Evolutionary conservation across 257 asterid genomes (phyloP).

Genomic region (Craterostigma plantagineum): DNA sequence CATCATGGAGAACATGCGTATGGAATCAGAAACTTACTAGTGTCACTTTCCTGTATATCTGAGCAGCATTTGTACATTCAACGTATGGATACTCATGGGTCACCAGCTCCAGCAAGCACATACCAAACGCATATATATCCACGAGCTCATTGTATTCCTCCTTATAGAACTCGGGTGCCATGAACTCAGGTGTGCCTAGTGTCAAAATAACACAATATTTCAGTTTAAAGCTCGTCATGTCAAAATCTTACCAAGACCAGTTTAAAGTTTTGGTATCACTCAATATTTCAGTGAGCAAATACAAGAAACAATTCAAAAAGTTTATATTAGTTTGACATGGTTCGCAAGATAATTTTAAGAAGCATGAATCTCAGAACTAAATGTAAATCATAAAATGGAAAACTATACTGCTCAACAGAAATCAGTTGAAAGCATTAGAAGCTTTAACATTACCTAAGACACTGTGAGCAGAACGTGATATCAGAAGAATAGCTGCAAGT

Average conservation of each 20-base stretch:
- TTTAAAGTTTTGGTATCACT: too few species aligned
- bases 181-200: constrained; percentile 5
- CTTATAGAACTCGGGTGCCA: constrained; percentile 4
- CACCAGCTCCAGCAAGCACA: constrained; percentile 4
- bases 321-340: too few species aligned
- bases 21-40: constrained; percentile 16
- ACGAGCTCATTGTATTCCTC: constrained; percentile 3
- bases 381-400: background rate
- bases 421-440: too few species aligned
- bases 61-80: constrained; percentile 16
- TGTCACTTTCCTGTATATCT: constrained; percentile 42
- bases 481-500: background rate
- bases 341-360: too few species aligned
- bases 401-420: background rate
- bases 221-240: too few species aligned
- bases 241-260: too few species aligned
- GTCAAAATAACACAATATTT: constrained; percentile 8
- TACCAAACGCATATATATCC: constrained; percentile 3
- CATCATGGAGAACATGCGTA: too few species aligned
- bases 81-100: constrained; percentile 1
- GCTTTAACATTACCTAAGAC: constrained; percentile 16
- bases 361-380: too few species aligned
- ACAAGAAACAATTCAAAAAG: too few species aligned
- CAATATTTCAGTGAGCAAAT: too few species aligned
- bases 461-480: background rate